Percentiles rank a stretch among this genome's conserved stretches.
These are phyloP conservation scores for Inga leiocalycina DNA, from an alignment of 306 rosid genomes.

Conservation along the genomic window DNA sequence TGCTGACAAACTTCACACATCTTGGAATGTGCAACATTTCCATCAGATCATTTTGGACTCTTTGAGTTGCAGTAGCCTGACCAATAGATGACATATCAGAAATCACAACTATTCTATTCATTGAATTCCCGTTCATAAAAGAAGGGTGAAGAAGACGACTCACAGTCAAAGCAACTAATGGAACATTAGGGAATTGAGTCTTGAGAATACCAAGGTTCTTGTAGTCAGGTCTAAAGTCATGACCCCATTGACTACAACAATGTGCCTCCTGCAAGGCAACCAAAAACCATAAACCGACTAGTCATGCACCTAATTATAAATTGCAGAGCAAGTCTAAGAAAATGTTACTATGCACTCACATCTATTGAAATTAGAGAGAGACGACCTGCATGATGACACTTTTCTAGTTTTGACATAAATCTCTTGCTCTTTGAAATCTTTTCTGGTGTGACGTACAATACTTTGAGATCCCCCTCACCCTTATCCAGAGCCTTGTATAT, in stretches of 20 bases:
- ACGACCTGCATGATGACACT: constrained; percentile 86
- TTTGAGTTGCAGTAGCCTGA: constrained; percentile 96
- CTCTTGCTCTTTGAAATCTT: constrained; percentile 99
- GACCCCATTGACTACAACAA: constrained; percentile 99
- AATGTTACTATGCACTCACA: constrained; percentile 53
- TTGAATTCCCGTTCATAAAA: constrained; percentile 16
- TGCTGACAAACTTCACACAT: constrained; percentile 92
- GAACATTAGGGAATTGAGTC: constrained; percentile 91
- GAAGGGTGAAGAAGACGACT: constrained; percentile 35
- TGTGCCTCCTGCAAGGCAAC: constrained; percentile 86
- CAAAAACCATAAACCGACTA: constrained; percentile 23
- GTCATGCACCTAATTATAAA: constrained; percentile 19
- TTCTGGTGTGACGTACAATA: constrained; percentile 91
- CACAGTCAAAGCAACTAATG: constrained; percentile 90
- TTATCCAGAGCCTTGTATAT: constrained; percentile 86
- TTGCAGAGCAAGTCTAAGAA: constrained; percentile 24
- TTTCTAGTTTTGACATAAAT: constrained; percentile 97
- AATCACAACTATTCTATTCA: constrained; percentile 8
- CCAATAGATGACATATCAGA: constrained; percentile 22
- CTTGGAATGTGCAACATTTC: constrained; percentile 91
- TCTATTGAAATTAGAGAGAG: constrained; percentile 85
- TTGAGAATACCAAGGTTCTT: constrained; percentile 93
- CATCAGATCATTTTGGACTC: constrained; percentile 89
- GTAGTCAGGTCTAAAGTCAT: constrained; percentile 97
- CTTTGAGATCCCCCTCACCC: constrained; percentile 84